Evolutionary conservation across 495 filamentous ascomycete genomes (phyloP), one percentile per base, ranked within the genome.

Genomic region (Neohortaea acidophila): DNA sequence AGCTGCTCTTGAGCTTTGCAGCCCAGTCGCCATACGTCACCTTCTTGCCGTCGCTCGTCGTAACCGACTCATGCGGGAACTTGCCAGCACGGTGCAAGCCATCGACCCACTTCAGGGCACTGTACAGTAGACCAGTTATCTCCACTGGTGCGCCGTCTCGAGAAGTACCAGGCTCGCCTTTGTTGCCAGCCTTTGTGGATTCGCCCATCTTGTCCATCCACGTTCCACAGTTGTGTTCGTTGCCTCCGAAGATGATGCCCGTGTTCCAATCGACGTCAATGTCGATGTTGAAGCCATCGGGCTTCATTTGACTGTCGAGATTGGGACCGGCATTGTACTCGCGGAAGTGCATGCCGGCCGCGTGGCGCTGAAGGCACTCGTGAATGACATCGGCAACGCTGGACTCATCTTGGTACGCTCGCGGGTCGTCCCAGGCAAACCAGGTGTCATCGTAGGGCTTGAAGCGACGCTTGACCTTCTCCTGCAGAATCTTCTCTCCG

Each of bases 121-220:
- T 94, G 61, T 92, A 96, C 13, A 86, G 63, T 28, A 96, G 67
- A 25, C 91, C 91, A 2, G 73, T 94, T 51, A 96, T 94, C 58
- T 99, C 91, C 44, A 96, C 70, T 8, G 91, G 81, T 15, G 91
- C 84, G 15, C 91, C 91, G 60, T 99, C 91, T 51, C 91, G 73
- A 24, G 91, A 91, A 19, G 91, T 96, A 2, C 85, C 91, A 0
- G 91, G 91, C n/a, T 89, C 63, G 36, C 91, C 91, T 64, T 94
- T 96, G 51, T 74, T 91, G 25, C 80, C 77, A 17, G 91, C 91
- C 40, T 75, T 81, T 39, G 80, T 71, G 40, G 83, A 92, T 59
- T 99, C 91, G n/a, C 91, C 91, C 89, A 96, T 99, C 68, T 99
- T 99, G 62, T 99, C 91, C 79, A 94, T 92, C 91, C 91, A 99